Conservation (phyloP, 768 basidiomycete species). For the Auricularia sp. region DNA sequence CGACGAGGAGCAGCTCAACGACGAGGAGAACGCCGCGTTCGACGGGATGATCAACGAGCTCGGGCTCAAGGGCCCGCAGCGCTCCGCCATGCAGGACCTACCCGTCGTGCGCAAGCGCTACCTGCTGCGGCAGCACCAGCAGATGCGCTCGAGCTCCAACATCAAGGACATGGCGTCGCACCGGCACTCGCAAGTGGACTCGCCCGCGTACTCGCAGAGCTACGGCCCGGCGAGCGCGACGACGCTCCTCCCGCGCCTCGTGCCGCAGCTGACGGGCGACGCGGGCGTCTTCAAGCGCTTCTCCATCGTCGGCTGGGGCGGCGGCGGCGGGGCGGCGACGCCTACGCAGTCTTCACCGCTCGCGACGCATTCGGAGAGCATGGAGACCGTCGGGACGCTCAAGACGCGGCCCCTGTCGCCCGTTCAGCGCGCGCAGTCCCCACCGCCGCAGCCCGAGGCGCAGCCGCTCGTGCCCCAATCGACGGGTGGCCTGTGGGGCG, state of each 20-base stretch:
- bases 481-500: constrained; percentile 68
- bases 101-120: constrained; percentile 54
- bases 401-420: background rate
- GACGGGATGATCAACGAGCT: constrained; percentile 65
- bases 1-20: constrained; percentile 26
- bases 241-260: constrained; percentile 50
- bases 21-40: constrained; percentile 41
- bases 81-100: constrained; percentile 51
- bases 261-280: constrained; percentile 70
- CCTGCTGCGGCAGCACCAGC: constrained; percentile 47
- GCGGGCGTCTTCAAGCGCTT: constrained; percentile 55
- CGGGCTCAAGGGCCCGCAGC: constrained; percentile 60
- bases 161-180: constrained; percentile 21
- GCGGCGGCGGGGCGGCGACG: constrained; percentile 6
- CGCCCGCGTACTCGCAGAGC: constrained; percentile 31
- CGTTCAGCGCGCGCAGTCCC: background rate
- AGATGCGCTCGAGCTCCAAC: constrained; percentile 22
- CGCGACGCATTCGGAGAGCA: background rate
- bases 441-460: constrained; percentile 13
- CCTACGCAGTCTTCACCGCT: constrained; percentile 15
- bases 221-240: constrained; percentile 52
- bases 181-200: constrained; percentile 2
- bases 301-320: constrained; percentile 55
- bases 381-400: constrained; percentile 16
- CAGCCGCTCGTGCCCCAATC: constrained; percentile 45